Conservation (phyloP, 1,284 basidiomycete species). For the Cryptococcus wingfieldii region DNA sequence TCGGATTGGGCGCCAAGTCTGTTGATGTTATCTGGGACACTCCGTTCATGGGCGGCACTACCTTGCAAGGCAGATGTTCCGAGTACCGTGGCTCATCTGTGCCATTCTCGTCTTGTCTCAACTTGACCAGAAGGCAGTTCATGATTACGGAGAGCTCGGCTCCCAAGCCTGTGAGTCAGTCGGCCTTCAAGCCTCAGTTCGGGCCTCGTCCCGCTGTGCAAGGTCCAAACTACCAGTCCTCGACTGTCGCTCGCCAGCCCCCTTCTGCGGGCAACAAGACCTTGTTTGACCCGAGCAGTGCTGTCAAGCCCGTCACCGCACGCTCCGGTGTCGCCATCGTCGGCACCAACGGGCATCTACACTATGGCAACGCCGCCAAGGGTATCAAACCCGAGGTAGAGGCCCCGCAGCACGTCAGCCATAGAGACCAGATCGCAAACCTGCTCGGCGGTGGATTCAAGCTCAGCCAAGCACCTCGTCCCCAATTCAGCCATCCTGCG, state of each 20-base stretch:
- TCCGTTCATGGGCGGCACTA: slow-evolving; percentile 88
- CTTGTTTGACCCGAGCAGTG: no score
- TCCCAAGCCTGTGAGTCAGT: slow-evolving; percentile 38
- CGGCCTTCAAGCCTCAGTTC: slow-evolving; percentile 62
- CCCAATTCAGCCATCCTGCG: no score
- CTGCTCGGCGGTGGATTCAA: slow-evolving; percentile 14
- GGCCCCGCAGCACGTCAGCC: slow-evolving; percentile 11
- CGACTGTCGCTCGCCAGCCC: slow-evolving; percentile 32
- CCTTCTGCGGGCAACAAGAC: not conserved
- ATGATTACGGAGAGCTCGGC: slow-evolving; percentile 58
- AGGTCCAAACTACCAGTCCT: slow-evolving; percentile 60
- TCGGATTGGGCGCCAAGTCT: slow-evolving; percentile 76
- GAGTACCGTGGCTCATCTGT: slow-evolving; percentile 82
- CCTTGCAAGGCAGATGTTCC: slow-evolving; percentile 84
- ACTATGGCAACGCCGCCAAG: slow-evolving; percentile 44
- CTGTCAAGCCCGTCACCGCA: slow-evolving; percentile 11
- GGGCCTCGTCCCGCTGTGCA: slow-evolving; percentile 63
- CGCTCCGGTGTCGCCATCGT: slow-evolving; percentile 51
- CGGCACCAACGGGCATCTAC: slow-evolving; percentile 21
- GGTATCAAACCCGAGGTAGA: slow-evolving; percentile 25
- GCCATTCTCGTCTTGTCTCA: slow-evolving; percentile 77
- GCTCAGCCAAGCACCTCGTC: not conserved
- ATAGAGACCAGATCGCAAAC: slow-evolving; percentile 30
- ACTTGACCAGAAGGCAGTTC: slow-evolving; percentile 77
- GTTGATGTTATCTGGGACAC: slow-evolving; percentile 98